phyloP scores from a whole-genome alignment of 2,329 filamentous ascomycete genomes.

The Xylaria sp. region DNA sequence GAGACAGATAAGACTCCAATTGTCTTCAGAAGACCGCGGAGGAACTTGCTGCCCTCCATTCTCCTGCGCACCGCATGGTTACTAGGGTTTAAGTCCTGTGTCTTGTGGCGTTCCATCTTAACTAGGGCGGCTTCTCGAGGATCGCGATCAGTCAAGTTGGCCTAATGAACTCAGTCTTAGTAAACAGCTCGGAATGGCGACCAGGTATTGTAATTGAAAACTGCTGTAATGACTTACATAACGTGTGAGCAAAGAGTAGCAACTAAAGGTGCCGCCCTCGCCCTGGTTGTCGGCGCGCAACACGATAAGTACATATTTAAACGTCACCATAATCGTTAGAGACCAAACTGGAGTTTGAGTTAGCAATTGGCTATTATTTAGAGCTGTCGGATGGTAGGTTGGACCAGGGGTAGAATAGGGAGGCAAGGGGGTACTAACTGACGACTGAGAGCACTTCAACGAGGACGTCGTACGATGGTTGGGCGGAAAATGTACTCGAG shows the following conservation, averaged over 20 bases:
- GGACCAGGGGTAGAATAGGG: neutral
- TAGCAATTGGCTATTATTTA: neutral
- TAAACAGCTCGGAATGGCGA: neutral
- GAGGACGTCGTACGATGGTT: constrained; percentile 67
- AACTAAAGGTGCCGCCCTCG: constrained; percentile 75
- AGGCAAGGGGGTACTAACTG: constrained; percentile 40
- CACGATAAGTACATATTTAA: constrained; percentile 75
- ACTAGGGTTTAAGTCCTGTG: constrained; percentile 66
- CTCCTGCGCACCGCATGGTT: constrained; percentile 40
- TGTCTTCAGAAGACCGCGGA: constrained; percentile 65
- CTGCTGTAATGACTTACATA: constrained; percentile 54
- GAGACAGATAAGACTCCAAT: constrained; percentile 73
- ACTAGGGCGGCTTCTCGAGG: constrained; percentile 65
- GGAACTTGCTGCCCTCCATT: constrained; percentile 65
- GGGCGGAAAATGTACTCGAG: constrained; percentile 71
- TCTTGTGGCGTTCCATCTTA: constrained; percentile 67
- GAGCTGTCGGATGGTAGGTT: neutral
- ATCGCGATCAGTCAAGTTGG: constrained; percentile 68
- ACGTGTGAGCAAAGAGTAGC: constrained; percentile 71
- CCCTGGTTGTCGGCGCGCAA: constrained; percentile 75
- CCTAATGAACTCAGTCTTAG: constrained; percentile 47
- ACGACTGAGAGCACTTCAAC: constrained; percentile 74
- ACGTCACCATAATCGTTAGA: constrained; percentile 73
- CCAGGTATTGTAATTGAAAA: neutral
- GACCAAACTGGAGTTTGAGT: constrained; percentile 64